Evolutionary conservation across 2,329 filamentous ascomycete species (phyloP), one percentile per base, ranked within the genome.

Genomic region (Colletotrichum horii): DNA sequence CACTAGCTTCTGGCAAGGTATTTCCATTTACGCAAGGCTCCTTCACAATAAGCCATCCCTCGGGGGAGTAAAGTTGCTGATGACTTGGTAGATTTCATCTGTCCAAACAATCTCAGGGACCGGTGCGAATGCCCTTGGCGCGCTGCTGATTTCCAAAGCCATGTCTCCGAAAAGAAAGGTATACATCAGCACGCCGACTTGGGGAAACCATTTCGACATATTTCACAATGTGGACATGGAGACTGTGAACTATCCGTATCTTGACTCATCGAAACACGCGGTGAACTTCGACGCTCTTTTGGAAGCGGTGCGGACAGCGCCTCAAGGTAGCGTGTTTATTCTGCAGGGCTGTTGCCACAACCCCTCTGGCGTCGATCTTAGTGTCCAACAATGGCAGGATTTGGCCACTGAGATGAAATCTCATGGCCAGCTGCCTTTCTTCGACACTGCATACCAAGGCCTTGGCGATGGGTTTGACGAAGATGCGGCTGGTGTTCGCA

Each of bases 91-190:
- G 79, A 74, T 84, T 32, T 81, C 83, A 16, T 84, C 83, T 1
- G 82, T 83, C 0, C 84, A 85, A 76, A 83, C 83, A 11, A 83
- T 85, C 36, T 85, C 83, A 1, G 83, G 84, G 8, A 85, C 84
- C 0, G 84, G 84, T 4, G 82, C 84, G 7, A 81, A 82, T 43
- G 83, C 85, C 66, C 78, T 85, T n/a, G 84, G 80, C 22, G 82
- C 81, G 9, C 66, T 82, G 15, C 80, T 85, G 22, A 69, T 84
- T 4, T 78, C 78, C 22, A 79, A 79, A 4, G 79, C 75, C 11
- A 73, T 80, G 34, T 58, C 78, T 4, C 78, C 79, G 19, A 79
- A 77, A 24, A 75, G 72, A 8, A 77, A 73, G 36, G 82, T 83
- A 7, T 85, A 83, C 64, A 70, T 85, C 12, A 79, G 81, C 7